phyloP scores from a whole-genome alignment of 768 basidiomycete genomes.

The Asterophora lycoperdoides region DNA sequence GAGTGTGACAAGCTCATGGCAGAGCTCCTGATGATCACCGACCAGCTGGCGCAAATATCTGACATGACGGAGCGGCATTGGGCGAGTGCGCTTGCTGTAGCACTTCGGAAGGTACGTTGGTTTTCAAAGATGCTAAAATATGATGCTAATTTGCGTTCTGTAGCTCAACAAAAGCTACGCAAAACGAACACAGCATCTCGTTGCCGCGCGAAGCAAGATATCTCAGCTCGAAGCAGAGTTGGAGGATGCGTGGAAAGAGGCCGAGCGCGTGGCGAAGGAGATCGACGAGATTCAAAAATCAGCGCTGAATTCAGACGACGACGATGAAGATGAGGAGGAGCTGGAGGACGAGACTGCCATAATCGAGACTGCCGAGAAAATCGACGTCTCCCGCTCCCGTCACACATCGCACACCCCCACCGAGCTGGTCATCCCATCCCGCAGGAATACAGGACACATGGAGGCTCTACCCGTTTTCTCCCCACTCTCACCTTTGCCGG shows the following conservation, averaged over 20 bases:
- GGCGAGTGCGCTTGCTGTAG: slow-evolving; percentile 74
- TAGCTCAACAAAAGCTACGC: slow-evolving; percentile 70
- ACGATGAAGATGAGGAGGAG: slow-evolving; percentile 25
- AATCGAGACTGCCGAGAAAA: slow-evolving; percentile 45
- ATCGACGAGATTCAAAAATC: slow-evolving; percentile 58
- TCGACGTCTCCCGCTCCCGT: slow-evolving; percentile 33
- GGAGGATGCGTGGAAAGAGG: slow-evolving; percentile 78
- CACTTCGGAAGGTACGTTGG: slow-evolving; percentile 57
- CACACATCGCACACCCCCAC: slow-evolving; percentile 13
- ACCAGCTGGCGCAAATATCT: slow-evolving; percentile 63
- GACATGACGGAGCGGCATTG: slow-evolving; percentile 61
- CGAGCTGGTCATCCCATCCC: slow-evolving; percentile 10
- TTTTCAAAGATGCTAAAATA: background rate
- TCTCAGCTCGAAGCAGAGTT: slow-evolving; percentile 62
- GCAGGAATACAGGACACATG: slow-evolving; percentile 10
- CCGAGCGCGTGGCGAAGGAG: slow-evolving; percentile 67
- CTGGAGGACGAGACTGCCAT: slow-evolving; percentile 27
- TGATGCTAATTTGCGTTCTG: background rate
- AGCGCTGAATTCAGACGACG: slow-evolving; percentile 25
- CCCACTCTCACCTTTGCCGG: slow-evolving; percentile 16
- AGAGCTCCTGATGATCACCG: slow-evolving; percentile 52
- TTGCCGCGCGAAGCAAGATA: slow-evolving; percentile 42
- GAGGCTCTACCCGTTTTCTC: slow-evolving; percentile 14
- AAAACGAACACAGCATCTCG: slow-evolving; percentile 56
- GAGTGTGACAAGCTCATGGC: slow-evolving; percentile 56